Conservation (phyloP, 169 alveolate species). For the Perkinsus olseni region DNA sequence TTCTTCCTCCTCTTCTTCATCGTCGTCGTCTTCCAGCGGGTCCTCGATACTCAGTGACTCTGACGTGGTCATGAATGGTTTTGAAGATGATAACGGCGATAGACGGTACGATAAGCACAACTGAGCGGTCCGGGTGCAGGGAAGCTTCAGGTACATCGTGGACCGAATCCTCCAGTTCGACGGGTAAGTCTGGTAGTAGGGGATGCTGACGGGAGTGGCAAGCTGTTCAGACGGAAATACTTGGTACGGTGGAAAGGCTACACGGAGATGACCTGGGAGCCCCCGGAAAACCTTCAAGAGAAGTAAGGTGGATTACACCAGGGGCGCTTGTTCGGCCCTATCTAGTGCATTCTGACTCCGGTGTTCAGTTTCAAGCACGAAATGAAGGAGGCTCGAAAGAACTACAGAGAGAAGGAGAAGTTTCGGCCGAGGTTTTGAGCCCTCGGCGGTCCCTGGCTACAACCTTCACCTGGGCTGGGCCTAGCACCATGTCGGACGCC, state of each 20-base stretch:
- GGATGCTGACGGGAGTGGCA: neutral
- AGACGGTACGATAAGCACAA: neutral
- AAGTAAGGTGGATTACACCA: neutral
- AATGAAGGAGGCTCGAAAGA: neutral
- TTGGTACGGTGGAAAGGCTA: neutral
- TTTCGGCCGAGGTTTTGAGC: neutral
- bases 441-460: too few species aligned
- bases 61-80: neutral
- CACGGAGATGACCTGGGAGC: neutral
- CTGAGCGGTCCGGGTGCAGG: neutral
- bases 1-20: neutral
- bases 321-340: too few species aligned
- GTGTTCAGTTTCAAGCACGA: neutral
- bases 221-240: neutral
- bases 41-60: neutral
- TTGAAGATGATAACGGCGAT: neutral
- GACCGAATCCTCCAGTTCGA: neutral
- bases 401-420: neutral
- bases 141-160: neutral
- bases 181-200: neutral
- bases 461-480: too few species aligned
- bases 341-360: neutral
- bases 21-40: neutral
- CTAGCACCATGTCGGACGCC: too few species aligned
- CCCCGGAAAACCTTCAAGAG: neutral